Evolutionary conservation across 352 stramenopile species (phyloP), one percentile per base, ranked within the genome.

Genomic region (Hyphochytrium catenoides): DNA sequence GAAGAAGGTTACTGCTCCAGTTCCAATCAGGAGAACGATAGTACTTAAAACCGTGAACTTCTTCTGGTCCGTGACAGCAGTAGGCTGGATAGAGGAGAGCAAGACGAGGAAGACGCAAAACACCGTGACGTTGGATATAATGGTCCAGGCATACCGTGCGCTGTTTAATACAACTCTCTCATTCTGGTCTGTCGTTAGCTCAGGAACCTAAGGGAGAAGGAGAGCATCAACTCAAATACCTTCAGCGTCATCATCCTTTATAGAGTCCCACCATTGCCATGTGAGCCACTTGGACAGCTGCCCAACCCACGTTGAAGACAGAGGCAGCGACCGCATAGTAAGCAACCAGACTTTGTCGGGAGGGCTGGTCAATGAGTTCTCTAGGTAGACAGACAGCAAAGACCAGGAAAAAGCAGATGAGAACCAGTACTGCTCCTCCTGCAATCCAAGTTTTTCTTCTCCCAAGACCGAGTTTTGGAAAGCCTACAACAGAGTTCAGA

Each of bases 231-330:
- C 4, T 3, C 1, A 4, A 35, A 29, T 4, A n/a, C 35, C 8
- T 26, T 5, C 5, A 1, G 14, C 3, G 12, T 23, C 1, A 32
- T 40, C 19, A 20, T 8, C n/a, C n/a, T n/a, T n/a, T n/a, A n/a
- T n/a, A n/a, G n/a, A n/a, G n/a, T n/a, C n/a, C n/a, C n/a, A 72
- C 69, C 66, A 83, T 56, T 9, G 69, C 65, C 69, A 83, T 83
- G 47, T 83, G 69, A 0, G 63, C 76, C 6, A 83, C 69, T 37
- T 83, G 69, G 4, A 78, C 63, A 3, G 66, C 54, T 5, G 69
- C 69, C 69, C 69, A 83, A 2, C 69, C 69, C 30, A 78, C 51
- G 47, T 83, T 83, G 39, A 83, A 83, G 28, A 83, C 29, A 43
- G 61, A 76, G 7, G 66, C 65, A 12, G 58, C 61, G 12, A 70